A percentile compares a stretch with the other conserved stretches of the same genome.
These are phyloP conservation scores for baker's yeast (Saccharomyces cerevisiae) DNA, from an alignment of 805 yeast genomes.

Conservation along the genomic window DNA sequence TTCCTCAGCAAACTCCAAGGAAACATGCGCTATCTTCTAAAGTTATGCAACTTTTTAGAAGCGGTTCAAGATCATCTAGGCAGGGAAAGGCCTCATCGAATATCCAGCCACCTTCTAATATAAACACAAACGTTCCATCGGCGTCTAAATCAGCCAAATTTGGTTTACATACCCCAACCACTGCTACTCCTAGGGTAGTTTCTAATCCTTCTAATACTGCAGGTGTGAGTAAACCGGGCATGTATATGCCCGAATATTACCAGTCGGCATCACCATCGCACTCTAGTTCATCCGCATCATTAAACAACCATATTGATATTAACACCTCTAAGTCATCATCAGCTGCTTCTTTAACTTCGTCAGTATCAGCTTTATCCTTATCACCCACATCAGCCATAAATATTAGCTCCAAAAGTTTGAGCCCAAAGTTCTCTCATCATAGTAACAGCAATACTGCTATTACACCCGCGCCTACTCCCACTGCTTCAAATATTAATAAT, in stretches of 20 bases:
- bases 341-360: slow-evolving; percentile 11
- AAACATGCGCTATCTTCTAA: background rate
- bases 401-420: background rate
- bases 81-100: background rate
- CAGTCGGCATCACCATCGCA: background rate
- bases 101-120: background rate
- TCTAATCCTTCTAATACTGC: background rate
- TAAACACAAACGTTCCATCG: background rate
- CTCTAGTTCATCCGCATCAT: background rate
- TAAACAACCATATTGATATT: background rate
- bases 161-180: background rate
- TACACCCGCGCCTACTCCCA: background rate
- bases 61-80: background rate
- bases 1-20: background rate
- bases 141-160: background rate
- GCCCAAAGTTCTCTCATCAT: background rate
- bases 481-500: background rate
- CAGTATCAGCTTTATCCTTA: slow-evolving; percentile 9
- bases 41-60: background rate
- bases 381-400: slow-evolving; percentile 11
- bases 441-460: background rate
- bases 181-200: background rate
- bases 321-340: slow-evolving; percentile 9
- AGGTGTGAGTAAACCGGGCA: background rate
- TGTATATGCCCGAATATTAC: background rate